A percentile compares a stretch with the other conserved stretches of the same genome.
Evolutionary conservation across 345 rosid genomes (phyloP).

Genomic region (Citrus unshiu): DNA sequence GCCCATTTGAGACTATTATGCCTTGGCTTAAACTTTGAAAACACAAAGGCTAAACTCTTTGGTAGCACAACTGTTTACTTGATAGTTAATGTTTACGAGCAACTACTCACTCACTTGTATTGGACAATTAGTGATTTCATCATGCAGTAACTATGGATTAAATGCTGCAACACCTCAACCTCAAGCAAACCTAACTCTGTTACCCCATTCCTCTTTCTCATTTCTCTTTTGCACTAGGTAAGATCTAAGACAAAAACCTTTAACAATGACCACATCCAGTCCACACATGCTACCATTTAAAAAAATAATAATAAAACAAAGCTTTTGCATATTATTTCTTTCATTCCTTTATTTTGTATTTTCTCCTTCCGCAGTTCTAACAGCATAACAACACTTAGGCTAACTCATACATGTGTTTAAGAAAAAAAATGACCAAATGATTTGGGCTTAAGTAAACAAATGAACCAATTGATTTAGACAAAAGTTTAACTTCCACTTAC

Average conservation of each 20-base stretch:
- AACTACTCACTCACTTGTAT: too few relatives aligned
- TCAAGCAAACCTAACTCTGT: too few relatives aligned
- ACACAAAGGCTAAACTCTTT: too few relatives aligned
- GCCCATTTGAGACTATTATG: too few relatives aligned
- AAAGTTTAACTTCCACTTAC: too few relatives aligned
- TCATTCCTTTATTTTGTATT: not conserved
- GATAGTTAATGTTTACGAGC: too few relatives aligned
- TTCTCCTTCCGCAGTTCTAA: not conserved
- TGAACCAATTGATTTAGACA: not conserved
- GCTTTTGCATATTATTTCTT: not conserved
- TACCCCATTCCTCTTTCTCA: not conserved
- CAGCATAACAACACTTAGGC: not conserved
- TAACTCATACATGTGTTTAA: not conserved
- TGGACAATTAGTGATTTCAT: too few relatives aligned
- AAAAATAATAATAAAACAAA: not conserved
- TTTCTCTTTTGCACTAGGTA: not conserved
- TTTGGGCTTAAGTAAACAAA: not conserved
- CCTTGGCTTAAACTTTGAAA: too few relatives aligned
- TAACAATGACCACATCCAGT: not conserved
- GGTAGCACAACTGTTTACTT: too few relatives aligned
- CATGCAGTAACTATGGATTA: too few relatives aligned
- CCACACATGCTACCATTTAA: not conserved
- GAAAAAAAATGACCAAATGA: not conserved
- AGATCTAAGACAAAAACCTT: not conserved
- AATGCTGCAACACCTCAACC: too few relatives aligned